Base-by-base conservation (phyloP, 768 basidiomycete species). In the Mycena capillaripes region DNA sequence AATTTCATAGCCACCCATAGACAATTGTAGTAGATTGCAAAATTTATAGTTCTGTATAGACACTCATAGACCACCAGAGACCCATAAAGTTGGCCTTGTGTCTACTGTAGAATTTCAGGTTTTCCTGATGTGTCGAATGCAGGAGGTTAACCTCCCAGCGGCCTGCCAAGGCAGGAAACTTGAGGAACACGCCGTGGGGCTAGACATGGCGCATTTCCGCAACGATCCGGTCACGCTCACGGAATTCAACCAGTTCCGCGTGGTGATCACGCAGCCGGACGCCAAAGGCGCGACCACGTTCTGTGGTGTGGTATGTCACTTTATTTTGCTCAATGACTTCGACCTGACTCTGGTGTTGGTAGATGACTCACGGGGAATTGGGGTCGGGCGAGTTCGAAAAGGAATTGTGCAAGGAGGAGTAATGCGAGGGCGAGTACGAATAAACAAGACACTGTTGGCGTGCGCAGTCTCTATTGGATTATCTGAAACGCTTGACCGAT, bases 201-300 rank as follows among this genome's bases (percentile, higher is more conserved):
- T 32, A 34, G 25, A 69, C 58, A 69, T 69, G 68, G 11, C 32
- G 16, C 16, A 52, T 27, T 69, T 69, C 68, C n/a, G 36, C 34
- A 69, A 69, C 58, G 21, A 19, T 30, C 29, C 55, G 55, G 19
- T 30, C 40, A 21, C 21, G 10, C n/a, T 67, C 23, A 55, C 4
- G 36, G 27, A 61, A 17, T 62, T 69, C 66, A 66, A 66, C 52
- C 36, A 55, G 50, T 66, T 66, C 52, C 66, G 66, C 29, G 66
- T 68, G 29, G 34, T 69, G 32, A 69, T 69, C 29, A 69, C 68
- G 34, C 19, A 36, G n/a, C 68, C 68, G n/a, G 68, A 69, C 50
- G 44, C 68, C 32, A 69, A 6, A 16, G 68, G 68, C 27, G 58
- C 58, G 16, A 69, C 68, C 23, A 61, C 58, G 10, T 69, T 69